Percentiles rank a stretch among this genome's conserved stretches.
These are phyloP conservation scores for Fusarium subglutinans DNA, from an alignment of 2,329 filamentous ascomycete species.

Conservation along the genomic window DNA sequence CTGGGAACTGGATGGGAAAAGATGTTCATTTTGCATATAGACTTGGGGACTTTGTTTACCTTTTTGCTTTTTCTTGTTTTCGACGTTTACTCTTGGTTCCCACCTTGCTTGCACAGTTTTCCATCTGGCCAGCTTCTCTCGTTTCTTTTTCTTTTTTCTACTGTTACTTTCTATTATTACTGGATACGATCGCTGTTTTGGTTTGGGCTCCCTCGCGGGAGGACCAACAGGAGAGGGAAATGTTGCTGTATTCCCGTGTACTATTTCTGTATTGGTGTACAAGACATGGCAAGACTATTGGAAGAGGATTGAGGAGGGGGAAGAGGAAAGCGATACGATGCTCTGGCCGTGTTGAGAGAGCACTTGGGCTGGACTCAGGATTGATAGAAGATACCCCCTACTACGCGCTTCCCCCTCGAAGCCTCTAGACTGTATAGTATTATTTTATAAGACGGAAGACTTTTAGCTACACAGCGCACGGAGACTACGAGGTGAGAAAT, in stretches of 20 bases:
- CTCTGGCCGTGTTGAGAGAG: slow-evolving; percentile 36
- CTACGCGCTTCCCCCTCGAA: not conserved
- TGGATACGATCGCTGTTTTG: slow-evolving; percentile 16
- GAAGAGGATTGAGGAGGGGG: slow-evolving; percentile 30
- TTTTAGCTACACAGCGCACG: slow-evolving; percentile 42
- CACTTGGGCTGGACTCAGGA: slow-evolving; percentile 47
- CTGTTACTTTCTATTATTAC: slow-evolving; percentile 19
- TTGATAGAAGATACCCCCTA: slow-evolving; percentile 47
- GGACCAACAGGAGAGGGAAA: slow-evolving; percentile 29
- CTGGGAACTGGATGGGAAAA: slow-evolving; percentile 43
- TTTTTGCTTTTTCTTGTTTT: slow-evolving; percentile 19
- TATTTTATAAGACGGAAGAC: slow-evolving; percentile 33
- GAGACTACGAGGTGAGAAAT: slow-evolving; percentile 24
- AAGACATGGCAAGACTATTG: slow-evolving; percentile 41
- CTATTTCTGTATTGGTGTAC: slow-evolving; percentile 42
- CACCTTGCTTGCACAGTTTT: slow-evolving; percentile 32
- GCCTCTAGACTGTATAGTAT: slow-evolving; percentile 44
- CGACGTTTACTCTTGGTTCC: slow-evolving; percentile 12
- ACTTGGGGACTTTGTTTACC: slow-evolving; percentile 34
- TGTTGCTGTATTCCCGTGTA: slow-evolving; percentile 31
- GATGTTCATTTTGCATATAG: slow-evolving; percentile 44
- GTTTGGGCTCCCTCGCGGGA: slow-evolving; percentile 35
- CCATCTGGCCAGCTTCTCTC: slow-evolving; percentile 26
- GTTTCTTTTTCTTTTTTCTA: slow-evolving; percentile 26
- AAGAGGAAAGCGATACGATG: slow-evolving; percentile 29